A percentile compares a stretch with the other conserved stretches of the same genome.
Evolutionary conservation across 2,329 filamentous ascomycete genomes (phyloP).

Genomic region (Colletotrichum chrysophilum): DNA sequence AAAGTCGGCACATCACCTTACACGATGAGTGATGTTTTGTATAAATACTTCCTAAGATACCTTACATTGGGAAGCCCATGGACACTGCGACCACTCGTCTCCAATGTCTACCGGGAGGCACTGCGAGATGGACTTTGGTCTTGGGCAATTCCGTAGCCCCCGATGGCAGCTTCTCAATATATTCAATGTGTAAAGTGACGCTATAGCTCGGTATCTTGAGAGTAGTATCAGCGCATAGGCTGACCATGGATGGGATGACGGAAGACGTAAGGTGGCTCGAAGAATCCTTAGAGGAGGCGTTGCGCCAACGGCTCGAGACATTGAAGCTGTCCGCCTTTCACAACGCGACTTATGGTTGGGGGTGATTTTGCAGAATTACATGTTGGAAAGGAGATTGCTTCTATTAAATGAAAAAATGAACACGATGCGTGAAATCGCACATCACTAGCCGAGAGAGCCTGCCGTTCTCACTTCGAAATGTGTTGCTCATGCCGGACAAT

Average conservation of each 20-base stretch:
- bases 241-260: not conserved
- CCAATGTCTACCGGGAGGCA: not conserved
- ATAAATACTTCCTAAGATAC: not conserved
- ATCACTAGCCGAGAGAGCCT: too few relatives aligned
- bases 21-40: not conserved
- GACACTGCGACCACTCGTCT: not conserved
- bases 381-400: not conserved
- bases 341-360: not conserved
- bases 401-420: not conserved
- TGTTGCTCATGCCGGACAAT: too few relatives aligned
- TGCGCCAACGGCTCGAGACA: not conserved
- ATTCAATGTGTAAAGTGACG: not conserved
- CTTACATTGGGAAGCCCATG: too few relatives aligned
- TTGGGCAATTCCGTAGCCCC: not conserved
- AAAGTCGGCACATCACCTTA: not conserved
- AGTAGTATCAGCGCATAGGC: not conserved
- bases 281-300: not conserved
- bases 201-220: not conserved
- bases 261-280: not conserved
- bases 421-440: too few relatives aligned
- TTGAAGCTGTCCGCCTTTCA: not conserved
- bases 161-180: not conserved
- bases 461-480: too few relatives aligned
- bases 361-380: not conserved
- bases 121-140: not conserved